These are phyloP conservation scores for Acmispon strigosus DNA, from an alignment of 306 rosid genomes.

Conservation along the genomic window DNA sequence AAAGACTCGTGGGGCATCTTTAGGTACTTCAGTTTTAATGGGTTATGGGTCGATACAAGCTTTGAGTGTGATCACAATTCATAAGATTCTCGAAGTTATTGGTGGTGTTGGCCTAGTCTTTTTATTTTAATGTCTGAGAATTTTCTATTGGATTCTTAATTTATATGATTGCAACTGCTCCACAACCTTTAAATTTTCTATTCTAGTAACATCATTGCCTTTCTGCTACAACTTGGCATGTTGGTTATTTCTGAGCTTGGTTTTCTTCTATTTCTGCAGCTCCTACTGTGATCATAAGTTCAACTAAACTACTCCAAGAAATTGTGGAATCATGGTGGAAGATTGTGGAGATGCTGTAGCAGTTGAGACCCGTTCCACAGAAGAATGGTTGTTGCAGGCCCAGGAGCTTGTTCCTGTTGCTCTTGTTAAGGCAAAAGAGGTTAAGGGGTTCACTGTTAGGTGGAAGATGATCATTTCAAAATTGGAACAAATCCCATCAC, in stretches of 20 bases:
- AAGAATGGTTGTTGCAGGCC: conserved; percentile 56
- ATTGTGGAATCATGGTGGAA: conserved; percentile 60
- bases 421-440: conserved; percentile 63
- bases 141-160: conserved; percentile 34
- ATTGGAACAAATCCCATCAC: conserved; percentile 72
- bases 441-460: conserved; percentile 62
- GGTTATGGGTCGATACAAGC: conserved; percentile 6
- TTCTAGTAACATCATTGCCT: conserved; percentile 24
- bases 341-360: conserved; percentile 25
- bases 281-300: conserved; percentile 22
- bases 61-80: conserved; percentile 51
- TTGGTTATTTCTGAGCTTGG: conserved; percentile 29
- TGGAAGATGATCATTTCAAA: conserved; percentile 86
- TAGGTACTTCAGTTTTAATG: conserved; percentile 44
- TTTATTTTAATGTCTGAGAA: neutral
- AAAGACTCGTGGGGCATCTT: conserved; percentile 43
- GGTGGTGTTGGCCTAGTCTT: conserved; percentile 36
- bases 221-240: conserved; percentile 21
- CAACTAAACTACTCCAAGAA: neutral
- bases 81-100: conserved; percentile 63
- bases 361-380: conserved; percentile 38
- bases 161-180: conserved; percentile 60
- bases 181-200: conserved; percentile 36
- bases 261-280: conserved; percentile 33
- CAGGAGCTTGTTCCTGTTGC: conserved; percentile 70